Evolutionary conservation across 2,329 filamentous ascomycete genomes (phyloP), one percentile per base, ranked within the genome.

Genomic region (Aspergillus aculeatus): DNA sequence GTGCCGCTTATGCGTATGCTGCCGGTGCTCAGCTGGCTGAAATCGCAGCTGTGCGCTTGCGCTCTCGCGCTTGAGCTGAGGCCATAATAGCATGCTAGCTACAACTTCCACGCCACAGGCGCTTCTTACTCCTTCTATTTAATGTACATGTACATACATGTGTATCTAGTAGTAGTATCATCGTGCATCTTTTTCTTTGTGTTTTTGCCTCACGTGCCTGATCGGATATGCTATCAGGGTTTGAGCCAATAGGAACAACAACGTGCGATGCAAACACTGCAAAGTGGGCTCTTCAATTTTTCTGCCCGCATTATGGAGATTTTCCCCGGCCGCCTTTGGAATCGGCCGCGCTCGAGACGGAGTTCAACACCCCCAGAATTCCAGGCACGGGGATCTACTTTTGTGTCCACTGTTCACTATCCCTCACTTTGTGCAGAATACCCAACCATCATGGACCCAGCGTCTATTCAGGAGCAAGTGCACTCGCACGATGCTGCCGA

Each of bases 401-500:
- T 24, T 26, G 38, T 47, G 23, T 29, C 14, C 23, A 31, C 11
- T 16, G n/a, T 31, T 38, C 19, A n/a, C 10, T 23, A 21, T 29
- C n/a, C 24, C 24, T 44, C 19, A 16, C 31, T n/a, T 19, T 9
- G 19, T 47, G 35, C 23, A 47, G 41, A 49, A 54, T 19, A 26
- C 29, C 24, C 31, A 26, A 49, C 32, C 9, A 56, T 29, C 49
- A 68, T 65, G 65, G 59, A 63, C 41, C 59, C 64, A 12, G 54
- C 56, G 49, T 47, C 47, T 23, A 47, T 23, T n/a, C 56, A 58
- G 21, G 32, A 54, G 26, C 52, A 60, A 38, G 26, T 61, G 14
- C 48, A 58, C 26, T 60, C 61, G 56, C 49, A 54, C 26, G 66
- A 67, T 29, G 61, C 63, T 49, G 71, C 75, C 53, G 72, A 69